Base-by-base conservation (phyloP, 176 grass and related monocot species). In the Cenchrus purpureus region DNA sequence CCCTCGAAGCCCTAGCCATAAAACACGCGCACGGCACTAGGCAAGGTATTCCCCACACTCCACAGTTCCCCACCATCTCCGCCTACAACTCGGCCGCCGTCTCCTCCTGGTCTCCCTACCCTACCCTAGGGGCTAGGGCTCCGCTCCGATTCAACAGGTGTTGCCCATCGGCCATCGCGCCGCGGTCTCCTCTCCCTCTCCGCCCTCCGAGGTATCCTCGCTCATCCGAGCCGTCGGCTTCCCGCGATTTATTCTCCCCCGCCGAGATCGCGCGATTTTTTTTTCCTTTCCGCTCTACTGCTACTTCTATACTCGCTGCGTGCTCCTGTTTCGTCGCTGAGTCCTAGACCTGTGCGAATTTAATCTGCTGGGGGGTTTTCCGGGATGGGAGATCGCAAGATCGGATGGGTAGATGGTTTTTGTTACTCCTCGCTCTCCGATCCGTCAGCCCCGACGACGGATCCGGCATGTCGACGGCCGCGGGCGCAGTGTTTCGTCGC, bases 111-210 rank as follows among this genome's bases (percentile, higher is more conserved):
- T 40, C 37, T 40, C 37, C 67, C 25, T 25, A 25, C 25, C 29
- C 31, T 40, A 40, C 37, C 37, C 37, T 40, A 40, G 3, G 37
- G 37, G 37, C 62, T 65, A 78, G 83, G 84, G 83, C 67, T 88
- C 9, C 9, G 31, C 59, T 34, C 29, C n/a, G 25, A 60, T 52
- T 8, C 71, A 29, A 49, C 75, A 86, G 71, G 49, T 84, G 68
- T 74, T 80, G 68, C 58, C 14, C 77, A 66, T 86, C 77, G 68
- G 48, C 14, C 77, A 66, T 86, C 77, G 85, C 68, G 59, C 49
- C 59, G 69, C 77, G 10, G 11, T 46, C 37, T 77, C 46, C 71
- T 15, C 15, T 15, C 53, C 6, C 12, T 12, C 50, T 14, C 6
- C 55, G 6, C 8, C 9, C 59, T 25, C 58, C 58, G 20, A 42